phyloP scores from a whole-genome alignment of 495 filamentous ascomycete species.

The Penicillium pulvis region DNA sequence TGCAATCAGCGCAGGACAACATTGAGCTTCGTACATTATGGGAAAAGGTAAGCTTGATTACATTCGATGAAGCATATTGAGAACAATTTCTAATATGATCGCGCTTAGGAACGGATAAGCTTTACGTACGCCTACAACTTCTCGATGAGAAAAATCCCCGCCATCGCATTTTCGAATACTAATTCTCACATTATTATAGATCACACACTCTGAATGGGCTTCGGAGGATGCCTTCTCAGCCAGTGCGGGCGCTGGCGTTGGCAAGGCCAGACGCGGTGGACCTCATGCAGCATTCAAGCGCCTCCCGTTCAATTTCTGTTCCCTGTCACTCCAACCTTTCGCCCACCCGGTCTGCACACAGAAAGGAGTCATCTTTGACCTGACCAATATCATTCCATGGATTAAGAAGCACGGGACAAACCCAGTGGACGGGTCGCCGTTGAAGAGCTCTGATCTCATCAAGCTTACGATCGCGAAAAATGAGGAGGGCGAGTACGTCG shows the following conservation, averaged over 20 bases:
- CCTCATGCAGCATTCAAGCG: slow-evolving; percentile 74
- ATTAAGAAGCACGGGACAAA: slow-evolving; percentile 91
- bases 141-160: slow-evolving; percentile 1
- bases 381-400: slow-evolving; percentile 87
- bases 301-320: slow-evolving; percentile 97
- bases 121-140: slow-evolving; percentile 59
- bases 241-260: slow-evolving; percentile 68
- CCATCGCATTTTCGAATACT: slow-evolving; percentile 25
- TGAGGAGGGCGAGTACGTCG: slow-evolving; percentile 88
- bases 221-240: slow-evolving; percentile 82
- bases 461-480: slow-evolving; percentile 92
- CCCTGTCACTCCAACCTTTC: slow-evolving; percentile 91
- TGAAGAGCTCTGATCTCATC: slow-evolving; percentile 82
- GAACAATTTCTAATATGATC: slow-evolving; percentile 13
- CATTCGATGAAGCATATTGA: not conserved
- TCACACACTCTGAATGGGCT: slow-evolving; percentile 96
- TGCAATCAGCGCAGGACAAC: slow-evolving; percentile 2
- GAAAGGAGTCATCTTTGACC: slow-evolving; percentile 79
- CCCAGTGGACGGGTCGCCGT: slow-evolving; percentile 76
- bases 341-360: slow-evolving; percentile 80
- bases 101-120: slow-evolving; percentile 64
- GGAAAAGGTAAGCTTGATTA: slow-evolving; percentile 53
- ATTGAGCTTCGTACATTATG: slow-evolving; percentile 37
- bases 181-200: slow-evolving; percentile 45
- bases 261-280: slow-evolving; percentile 47